Base-by-base conservation (phyloP, 805 yeast species). In the Candida quercuum region DNA sequence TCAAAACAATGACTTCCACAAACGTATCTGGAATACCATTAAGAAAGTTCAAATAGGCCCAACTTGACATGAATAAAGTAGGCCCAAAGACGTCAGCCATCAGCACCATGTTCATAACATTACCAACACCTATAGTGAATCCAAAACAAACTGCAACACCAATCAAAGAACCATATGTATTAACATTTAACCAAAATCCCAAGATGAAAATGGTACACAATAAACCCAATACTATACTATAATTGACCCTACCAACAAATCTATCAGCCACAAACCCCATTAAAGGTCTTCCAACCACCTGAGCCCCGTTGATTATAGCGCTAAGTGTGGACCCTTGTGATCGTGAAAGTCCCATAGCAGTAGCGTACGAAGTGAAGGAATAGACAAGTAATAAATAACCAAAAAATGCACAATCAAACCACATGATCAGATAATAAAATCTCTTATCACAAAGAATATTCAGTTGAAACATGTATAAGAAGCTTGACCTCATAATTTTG, bases 1-100 rank as follows among this genome's bases (percentile, higher is more conserved):
- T 64, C 34, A 77, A 67, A 0, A 78, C 82, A 34, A 78, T 68
- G 3, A 75, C 72, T 52, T 78, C 84, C 6, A 74, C 65, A n/a
- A 69, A 68, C 14, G 76, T 52, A 9, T 68, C 56, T 20, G 59
- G 43, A 6, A 65, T 53, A 0, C 66, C 56, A 33, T 61, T 55
- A 2, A 47, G 35, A 28, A 58, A 42, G 37, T 60, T 64, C 21
- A 66, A 54, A 32, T 60, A 55, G 3, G 65, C 54, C 69, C 71
- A 69, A 5, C 67, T 67, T 7, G 66, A 55, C 10, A 59, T 52
- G 42, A 69, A 69, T 13, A 59, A 60, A 3, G 53, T 56, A 5
- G 61, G 58, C 15, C 48, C 56, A 28, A 61, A 60, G 27, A 63
- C 47, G 46, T 69, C 74, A 0, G 73, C 71, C 22, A 62, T 56